Percentiles rank a stretch among this genome's conserved stretches.
These are phyloP conservation scores for Baorangia bicolor DNA, from an alignment of 768 basidiomycete species.

Conservation along the genomic window DNA sequence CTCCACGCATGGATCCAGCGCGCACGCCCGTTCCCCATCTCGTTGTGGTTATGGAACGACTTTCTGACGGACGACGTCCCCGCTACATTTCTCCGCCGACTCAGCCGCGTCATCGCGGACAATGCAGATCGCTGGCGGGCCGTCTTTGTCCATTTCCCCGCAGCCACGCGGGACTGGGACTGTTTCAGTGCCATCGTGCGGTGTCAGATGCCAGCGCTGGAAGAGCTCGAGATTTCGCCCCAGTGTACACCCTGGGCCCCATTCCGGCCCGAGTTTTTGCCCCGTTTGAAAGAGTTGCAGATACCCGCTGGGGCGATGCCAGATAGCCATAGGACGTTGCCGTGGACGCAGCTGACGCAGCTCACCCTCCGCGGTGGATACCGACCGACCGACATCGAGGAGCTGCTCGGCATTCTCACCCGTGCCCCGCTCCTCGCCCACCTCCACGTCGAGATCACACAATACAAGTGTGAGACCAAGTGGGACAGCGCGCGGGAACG, in stretches of 20 bases:
- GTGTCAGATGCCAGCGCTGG: constrained; percentile 25
- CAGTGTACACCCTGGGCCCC: constrained; percentile 33
- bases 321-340: constrained; percentile 31
- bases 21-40: constrained; percentile 24
- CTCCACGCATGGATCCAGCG: constrained; percentile 28
- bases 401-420: constrained; percentile 25
- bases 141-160: constrained; percentile 33
- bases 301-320: constrained; percentile 33
- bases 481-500: constrained; percentile 23
- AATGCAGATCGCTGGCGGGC: constrained; percentile 31
- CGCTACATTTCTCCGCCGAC: constrained; percentile 21
- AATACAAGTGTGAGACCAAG: constrained; percentile 29
- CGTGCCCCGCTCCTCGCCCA: constrained; percentile 27
- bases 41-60: constrained; percentile 33
- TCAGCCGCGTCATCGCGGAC: constrained; percentile 18
- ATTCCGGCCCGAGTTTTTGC: constrained; percentile 27
- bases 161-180: constrained; percentile 29
- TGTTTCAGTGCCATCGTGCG: constrained; percentile 24
- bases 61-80: constrained; percentile 34
- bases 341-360: constrained; percentile 34
- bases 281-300: constrained; percentile 26
- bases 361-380: constrained; percentile 32
- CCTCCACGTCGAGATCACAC: constrained; percentile 33
- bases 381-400: constrained; percentile 26
- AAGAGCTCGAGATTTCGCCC: constrained; percentile 34